Base-by-base conservation (phyloP, 306 rosid genomes). In the Argentina anserina region DNA sequence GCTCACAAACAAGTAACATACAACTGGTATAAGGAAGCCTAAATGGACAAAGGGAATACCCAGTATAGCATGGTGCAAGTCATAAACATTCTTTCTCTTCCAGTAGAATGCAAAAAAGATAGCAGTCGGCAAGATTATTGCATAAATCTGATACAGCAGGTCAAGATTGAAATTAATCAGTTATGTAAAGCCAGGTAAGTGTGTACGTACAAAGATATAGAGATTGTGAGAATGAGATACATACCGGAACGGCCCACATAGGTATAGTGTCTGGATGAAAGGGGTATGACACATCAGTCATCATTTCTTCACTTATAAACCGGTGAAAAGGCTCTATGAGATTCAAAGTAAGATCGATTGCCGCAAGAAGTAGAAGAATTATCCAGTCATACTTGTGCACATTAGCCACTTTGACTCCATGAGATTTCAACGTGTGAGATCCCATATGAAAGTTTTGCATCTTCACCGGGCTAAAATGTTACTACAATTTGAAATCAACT, bases 261-360 rank as follows among this genome's bases (percentile, higher is more conserved):
- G 87, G 90, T 53, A 83, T 76, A 70, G 86, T 86, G 49, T 86
- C 71, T 53, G 67, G 7, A 21, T 81, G 70, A 17, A 39, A 70
- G 20, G 87, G 90, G 45, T 73, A 86, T 72, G 53, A 70, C 13
- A 81, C 69, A 74, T 81, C 79, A 21, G 33, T 25, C 82, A 83
- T 83, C 87, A 86, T 86, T 7, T 81, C 82, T 81, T 66, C 40
- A n/a, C 81, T 71, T 40, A 86, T 42, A 46, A 76, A 83, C 26
- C 86, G 86, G 76, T 83, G 86, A 65, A 83, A 86, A 42, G 90
- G 90, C 65, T 86, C 86, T 58, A 86, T 63, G 42, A 55, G 0
- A 52, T 81, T 83, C 77, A 86, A 71, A 20, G 59, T 0, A 20
- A 80, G 41, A 0, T 78, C 86, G 7, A 83, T 65, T 7, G 14